Evolutionary conservation across 176 grass and related monocot species (phyloP), one percentile per base, ranked within the genome.

Genomic region (Otatea glauca): DNA sequence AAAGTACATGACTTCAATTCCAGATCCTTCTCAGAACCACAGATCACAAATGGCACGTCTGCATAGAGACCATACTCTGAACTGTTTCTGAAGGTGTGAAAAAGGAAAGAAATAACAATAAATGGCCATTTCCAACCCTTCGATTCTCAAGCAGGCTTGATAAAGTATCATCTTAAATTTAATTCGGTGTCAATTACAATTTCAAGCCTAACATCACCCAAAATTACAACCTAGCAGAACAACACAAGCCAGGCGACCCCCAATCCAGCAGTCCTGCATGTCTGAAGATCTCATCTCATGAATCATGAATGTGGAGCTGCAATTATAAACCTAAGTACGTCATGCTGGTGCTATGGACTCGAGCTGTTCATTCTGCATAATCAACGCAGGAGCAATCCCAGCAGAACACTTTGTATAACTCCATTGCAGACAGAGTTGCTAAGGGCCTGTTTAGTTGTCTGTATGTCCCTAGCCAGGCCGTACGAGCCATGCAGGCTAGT

Each of bases 11-110:
- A 45, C 64, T 72, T 82, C 29, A 81, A 23, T 69, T 80, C 64
- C 42, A 86, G 61, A 74, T 68, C 45, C 55, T 76, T 63, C n/a
- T 89, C 32, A 68, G 23, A 80, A 45, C 41, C 25, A 64, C 45
- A 72, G 9, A 67, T 55, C 34, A 70, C n/a, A 76, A 58, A 81
- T 64, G 82, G 51, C 70, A 81, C 63, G 55, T 41, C 63, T 68
- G 10, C 9, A 50, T 34, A 68, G 55, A 72, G 62, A 54, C 15
- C 34, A 34, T 68, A 29, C 64, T 62, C 25, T 37, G 29, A 29
- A 29, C 29, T 29, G 29, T 29, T 29, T 29, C 29, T 29, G 29
- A 29, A 29, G 29, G 29, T 29, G 29, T 29, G 29, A 29, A 29
- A 29, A 29, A 29, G 29, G 29, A 29, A 29, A 29, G 29, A 29